Base-by-base conservation (phyloP, 75 land plant genomes). In the Picea sitchensis region DNA sequence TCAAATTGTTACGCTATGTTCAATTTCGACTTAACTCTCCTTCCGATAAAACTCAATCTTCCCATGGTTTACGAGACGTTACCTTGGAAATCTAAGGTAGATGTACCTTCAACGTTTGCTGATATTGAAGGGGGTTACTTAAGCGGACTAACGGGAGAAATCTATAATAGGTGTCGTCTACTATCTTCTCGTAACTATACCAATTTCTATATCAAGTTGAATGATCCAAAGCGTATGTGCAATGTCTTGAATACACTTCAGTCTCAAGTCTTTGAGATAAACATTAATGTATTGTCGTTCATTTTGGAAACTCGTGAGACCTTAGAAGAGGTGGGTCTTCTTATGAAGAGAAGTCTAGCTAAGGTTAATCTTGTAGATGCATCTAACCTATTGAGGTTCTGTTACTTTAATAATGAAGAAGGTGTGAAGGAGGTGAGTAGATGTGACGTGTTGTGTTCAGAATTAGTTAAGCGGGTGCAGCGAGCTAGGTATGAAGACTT, bases 401-500 rank as follows among this genome's bases (percentile, higher is more conserved):
- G 26, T 26, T 26, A 26, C 26, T 26, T 26, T 0, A 26, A 26
- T 26, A 26, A 26, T 26, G 26, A 26, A 26, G 21, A 44, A 0
- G 15, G 17, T 14, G 31, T 65, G 1, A 32, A 73, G 75, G 51
- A 44, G 7, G 73, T 34, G 20, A 3, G 12, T 57, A 65, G 36
- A 1, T 30, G 12, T 72, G n/a, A 58, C 4, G n/a, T 8, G 14
- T 11, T 81, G 8, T 68, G 67, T 41, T 61, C 51, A 0, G 76
- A 77, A 11, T 78, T 82, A 12, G 31, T 32, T 0, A 77, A 3
- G 14, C n/a, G 41, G 14, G 47, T 78, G 15, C 76, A 83, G 34
- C 32, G 69, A 17, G 51, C 72, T 78, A 17, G 80, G 11, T 83
- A 78, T 79, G 80, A 83, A 64, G 15, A 34, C 0, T 83, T 83